Conservation (phyloP, 768 basidiomycete genomes). For the Phylloporus sp. region DNA sequence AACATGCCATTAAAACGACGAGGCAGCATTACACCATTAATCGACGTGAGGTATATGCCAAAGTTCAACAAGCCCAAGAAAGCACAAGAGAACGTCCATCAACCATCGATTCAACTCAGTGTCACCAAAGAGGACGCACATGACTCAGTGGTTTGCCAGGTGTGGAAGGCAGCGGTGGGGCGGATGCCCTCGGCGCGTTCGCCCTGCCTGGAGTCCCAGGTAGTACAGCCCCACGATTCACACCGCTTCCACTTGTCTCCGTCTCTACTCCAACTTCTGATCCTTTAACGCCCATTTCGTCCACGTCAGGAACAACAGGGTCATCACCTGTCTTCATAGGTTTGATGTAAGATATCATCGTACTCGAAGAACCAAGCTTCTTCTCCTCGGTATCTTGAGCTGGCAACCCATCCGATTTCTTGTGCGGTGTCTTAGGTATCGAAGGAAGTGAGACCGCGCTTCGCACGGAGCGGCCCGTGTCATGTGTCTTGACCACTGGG, state of each 20-base stretch:
- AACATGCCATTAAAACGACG: conserved; percentile 26
- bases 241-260: conserved; percentile 3
- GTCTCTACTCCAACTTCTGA: conserved; percentile 30
- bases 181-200: conserved; percentile 23
- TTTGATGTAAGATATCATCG: conserved; percentile 63
- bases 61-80: conserved; percentile 10
- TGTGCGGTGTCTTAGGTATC: conserved; percentile 28
- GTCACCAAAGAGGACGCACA: conserved; percentile 80
- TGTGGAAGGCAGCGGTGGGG: conserved; percentile 37
- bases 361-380: conserved; percentile 71
- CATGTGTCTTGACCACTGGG: conserved; percentile 27
- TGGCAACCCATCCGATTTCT: conserved; percentile 20
- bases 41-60: conserved; percentile 26
- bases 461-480: conserved; percentile 34
- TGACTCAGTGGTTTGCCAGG: conserved; percentile 71
- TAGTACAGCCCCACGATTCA: conserved; percentile 16
- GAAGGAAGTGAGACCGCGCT: conserved; percentile 41
- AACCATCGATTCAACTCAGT: conserved; percentile 47
- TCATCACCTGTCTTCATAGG: conserved; percentile 46
- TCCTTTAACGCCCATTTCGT: conserved; percentile 41
- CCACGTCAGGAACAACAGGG: conserved; percentile 30
- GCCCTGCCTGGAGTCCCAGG: conserved; percentile 14
- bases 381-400: conserved; percentile 26
- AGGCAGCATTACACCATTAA: conserved; percentile 32
- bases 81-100: conserved; percentile 21